A percentile compares a stretch with the other conserved stretches of the same genome.
These are phyloP conservation scores for Boletus subluridellus DNA, from an alignment of 1,284 basidiomycete species.

Conservation along the genomic window DNA sequence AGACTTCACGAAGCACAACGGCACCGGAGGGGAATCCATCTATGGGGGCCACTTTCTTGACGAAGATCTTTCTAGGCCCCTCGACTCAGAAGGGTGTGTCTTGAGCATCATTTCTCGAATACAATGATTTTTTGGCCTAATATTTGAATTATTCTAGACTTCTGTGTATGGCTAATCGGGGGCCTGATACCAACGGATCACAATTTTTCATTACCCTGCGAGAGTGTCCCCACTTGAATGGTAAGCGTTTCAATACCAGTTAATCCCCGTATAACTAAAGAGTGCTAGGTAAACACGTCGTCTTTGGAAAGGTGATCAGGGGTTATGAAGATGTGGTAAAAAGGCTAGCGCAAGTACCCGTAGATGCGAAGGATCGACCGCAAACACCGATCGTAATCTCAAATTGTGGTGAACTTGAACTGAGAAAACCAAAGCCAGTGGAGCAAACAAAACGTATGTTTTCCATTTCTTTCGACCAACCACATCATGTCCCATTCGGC, in stretches of 20 bases:
- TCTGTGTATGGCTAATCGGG: slow-evolving; percentile 81
- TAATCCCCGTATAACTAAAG: slow-evolving; percentile 11
- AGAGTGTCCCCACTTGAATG: slow-evolving; percentile 69
- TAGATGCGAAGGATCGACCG: slow-evolving; percentile 72
- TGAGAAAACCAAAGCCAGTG: slow-evolving; percentile 41
- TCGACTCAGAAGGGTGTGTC: slow-evolving; percentile 61
- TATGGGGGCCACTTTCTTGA: slow-evolving; percentile 74
- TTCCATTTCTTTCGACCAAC: background rate
- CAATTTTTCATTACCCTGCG: slow-evolving; percentile 83
- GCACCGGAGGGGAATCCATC: slow-evolving; percentile 80
- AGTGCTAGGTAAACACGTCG: slow-evolving; percentile 69
- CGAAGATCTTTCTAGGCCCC: slow-evolving; percentile 65
- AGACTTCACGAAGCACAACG: slow-evolving; percentile 78
- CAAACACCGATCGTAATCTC: slow-evolving; percentile 66
- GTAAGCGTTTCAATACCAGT: slow-evolving; percentile 26
- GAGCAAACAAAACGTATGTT: slow-evolving; percentile 20
- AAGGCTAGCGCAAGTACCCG: slow-evolving; percentile 52
- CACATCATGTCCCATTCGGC: background rate
- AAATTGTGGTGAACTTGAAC: slow-evolving; percentile 83
- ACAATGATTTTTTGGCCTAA: background rate
- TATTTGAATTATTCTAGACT: slow-evolving; percentile 39
- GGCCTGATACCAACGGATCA: slow-evolving; percentile 75
- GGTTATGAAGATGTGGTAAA: slow-evolving; percentile 60
- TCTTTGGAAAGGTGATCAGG: slow-evolving; percentile 65
- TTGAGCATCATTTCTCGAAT: background rate